Conservation (phyloP, 2,329 filamentous ascomycete genomes). For the Aspergillus transmontanensis region DNA sequence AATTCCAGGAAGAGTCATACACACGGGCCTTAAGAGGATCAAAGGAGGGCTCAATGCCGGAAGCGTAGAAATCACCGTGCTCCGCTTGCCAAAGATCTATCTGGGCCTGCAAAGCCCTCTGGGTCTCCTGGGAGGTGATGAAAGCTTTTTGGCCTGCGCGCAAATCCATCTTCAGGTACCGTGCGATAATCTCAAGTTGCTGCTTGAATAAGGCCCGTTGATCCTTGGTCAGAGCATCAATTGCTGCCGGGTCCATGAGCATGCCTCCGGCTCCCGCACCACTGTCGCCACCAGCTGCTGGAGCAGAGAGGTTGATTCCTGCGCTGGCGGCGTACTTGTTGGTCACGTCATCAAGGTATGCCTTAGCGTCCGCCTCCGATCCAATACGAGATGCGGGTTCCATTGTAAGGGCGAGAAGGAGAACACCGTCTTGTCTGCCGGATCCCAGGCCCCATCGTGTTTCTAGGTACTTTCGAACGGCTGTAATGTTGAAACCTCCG, state of each 20-base stretch:
- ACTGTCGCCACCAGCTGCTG: constrained; percentile 69
- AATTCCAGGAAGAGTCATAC: constrained; percentile 99
- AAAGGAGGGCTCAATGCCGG: constrained; percentile 92
- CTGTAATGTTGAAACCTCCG: constrained; percentile 97
- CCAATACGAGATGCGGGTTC: constrained; percentile 87
- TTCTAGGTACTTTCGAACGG: constrained; percentile 92
- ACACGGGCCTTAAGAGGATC: constrained; percentile 90
- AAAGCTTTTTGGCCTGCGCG: constrained; percentile 95
- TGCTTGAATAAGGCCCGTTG: constrained; percentile 97
- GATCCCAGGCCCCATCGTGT: constrained; percentile 85
- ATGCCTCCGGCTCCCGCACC: constrained; percentile 76
- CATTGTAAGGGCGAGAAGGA: constrained; percentile 87
- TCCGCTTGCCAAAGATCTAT: constrained; percentile 93
- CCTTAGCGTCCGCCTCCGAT: constrained; percentile 87
- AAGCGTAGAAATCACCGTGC: constrained; percentile 94
- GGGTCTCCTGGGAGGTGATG: constrained; percentile 79
- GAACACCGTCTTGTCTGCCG: constrained; percentile 86
- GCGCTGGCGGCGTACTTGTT: constrained; percentile 86
- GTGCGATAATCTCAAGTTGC: constrained; percentile 89
- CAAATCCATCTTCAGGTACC: constrained; percentile 96
- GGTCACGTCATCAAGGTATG: constrained; percentile 82
- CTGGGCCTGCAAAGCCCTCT: constrained; percentile 86
- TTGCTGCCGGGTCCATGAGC: constrained; percentile 99
- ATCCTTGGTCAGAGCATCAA: constrained; percentile 96
- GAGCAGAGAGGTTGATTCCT: constrained; percentile 80